A percentile compares a stretch with the other conserved stretches of the same genome.
Conservation (phyloP, 78 protist species). For the Chrysochromulina parva region DNA sequence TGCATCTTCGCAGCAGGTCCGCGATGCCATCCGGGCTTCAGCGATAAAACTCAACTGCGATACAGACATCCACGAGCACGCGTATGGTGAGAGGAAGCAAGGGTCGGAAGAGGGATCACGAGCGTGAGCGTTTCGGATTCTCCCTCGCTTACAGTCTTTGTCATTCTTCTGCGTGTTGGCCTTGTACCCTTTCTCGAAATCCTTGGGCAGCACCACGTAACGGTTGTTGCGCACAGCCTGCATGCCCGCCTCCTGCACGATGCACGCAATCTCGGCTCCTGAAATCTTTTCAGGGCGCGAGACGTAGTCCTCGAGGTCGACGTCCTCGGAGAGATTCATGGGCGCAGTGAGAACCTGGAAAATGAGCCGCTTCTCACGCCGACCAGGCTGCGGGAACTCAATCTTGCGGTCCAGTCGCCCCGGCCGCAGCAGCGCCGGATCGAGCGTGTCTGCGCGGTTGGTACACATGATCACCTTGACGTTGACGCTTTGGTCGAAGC, state of each 20-base stretch:
- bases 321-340: constrained; percentile 98
- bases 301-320: constrained; percentile 97
- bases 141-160: constrained; percentile 24
- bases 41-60: too few relatives aligned
- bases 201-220: constrained; percentile 95
- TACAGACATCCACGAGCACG: too few relatives aligned
- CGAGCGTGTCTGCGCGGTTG: constrained; percentile 99
- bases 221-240: constrained; percentile 99
- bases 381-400: constrained; percentile 98
- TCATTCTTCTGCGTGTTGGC: constrained; percentile 45
- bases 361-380: constrained; percentile 98
- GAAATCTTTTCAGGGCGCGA: constrained; percentile 94
- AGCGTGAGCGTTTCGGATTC: neutral
- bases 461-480: constrained; percentile 99
- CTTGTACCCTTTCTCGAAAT: constrained; percentile 97
- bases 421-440: constrained; percentile 99
- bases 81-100: neutral
- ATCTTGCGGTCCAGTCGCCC: constrained; percentile 98
- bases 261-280: constrained; percentile 97
- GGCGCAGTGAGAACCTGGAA: constrained; percentile 92
- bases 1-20: too few relatives aligned
- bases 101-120: neutral
- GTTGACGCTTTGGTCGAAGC: constrained; percentile 96
- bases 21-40: too few relatives aligned
- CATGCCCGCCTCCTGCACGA: constrained; percentile 99